Conservation (phyloP, 768 basidiomycete genomes). For the Lactifluus volemus region DNA sequence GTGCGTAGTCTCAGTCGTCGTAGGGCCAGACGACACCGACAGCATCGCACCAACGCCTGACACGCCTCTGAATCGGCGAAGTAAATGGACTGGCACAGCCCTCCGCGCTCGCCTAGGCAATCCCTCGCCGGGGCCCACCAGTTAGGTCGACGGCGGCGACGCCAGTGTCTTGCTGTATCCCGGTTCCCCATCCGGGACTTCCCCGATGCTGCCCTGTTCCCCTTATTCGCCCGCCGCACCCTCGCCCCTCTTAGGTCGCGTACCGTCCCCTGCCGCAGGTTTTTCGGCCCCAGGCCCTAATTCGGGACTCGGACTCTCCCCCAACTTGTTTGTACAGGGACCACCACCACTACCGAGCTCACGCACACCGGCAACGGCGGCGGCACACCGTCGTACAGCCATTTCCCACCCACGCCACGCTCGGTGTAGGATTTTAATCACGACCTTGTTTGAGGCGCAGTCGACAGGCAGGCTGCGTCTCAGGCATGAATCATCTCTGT, state of each 20-base stretch:
- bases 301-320: slow-evolving; percentile 14
- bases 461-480: neutral
- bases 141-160: slow-evolving; percentile 41
- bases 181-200: slow-evolving; percentile 26
- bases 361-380: slow-evolving; percentile 21
- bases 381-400: slow-evolving; percentile 21
- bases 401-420: slow-evolving; percentile 32
- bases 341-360: neutral
- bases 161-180: slow-evolving; percentile 28
- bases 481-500: neutral
- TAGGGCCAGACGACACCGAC: slow-evolving; percentile 59
- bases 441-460: neutral
- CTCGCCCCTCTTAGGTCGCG: slow-evolving; percentile 1
- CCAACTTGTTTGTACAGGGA: neutral
- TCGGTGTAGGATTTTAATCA: slow-evolving; percentile 15
- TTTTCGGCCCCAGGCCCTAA: slow-evolving; percentile 3
- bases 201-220: slow-evolving; percentile 27
- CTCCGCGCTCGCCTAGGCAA: slow-evolving; percentile 46
- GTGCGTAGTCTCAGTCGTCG: slow-evolving; percentile 55
- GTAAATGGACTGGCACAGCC: slow-evolving; percentile 61
- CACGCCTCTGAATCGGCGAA: slow-evolving; percentile 43
- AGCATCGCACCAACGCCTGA: slow-evolving; percentile 58
- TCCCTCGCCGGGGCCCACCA: slow-evolving; percentile 25
- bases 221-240: slow-evolving; percentile 23
- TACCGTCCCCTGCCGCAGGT: neutral